Evolutionary conservation across 805 yeast species (phyloP), one percentile per base, ranked within the genome.

Genomic region (Ogataea ganodermae): DNA sequence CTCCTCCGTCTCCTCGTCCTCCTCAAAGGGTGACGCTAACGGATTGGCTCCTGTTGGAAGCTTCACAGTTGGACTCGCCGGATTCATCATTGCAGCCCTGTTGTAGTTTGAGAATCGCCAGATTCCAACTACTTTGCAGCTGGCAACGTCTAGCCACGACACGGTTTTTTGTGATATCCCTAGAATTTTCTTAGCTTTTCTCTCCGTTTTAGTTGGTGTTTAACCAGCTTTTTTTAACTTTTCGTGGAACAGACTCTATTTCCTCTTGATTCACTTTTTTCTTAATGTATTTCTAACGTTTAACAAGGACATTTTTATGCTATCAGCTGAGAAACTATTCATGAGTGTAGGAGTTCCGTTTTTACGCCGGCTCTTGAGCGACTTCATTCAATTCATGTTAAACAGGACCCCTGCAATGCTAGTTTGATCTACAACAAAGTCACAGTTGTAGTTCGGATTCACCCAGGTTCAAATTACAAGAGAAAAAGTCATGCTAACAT

Each of bases 71-170:
- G 72, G 71, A 27, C 53, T 63, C 36, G 65, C 67, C 6, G 76
- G 72, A 46, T 56, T 66, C 26, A 58, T 65, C 13, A 60, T 68
- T 27, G 74, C 74, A 33, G 67, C 70, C 37, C 59, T 70, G 51
- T 57, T 71, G 39, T 71, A 57, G 55, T 50, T 41, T 41, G 38
- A 44, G 44, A 40, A 48, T 45, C 46, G 28, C 44, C 26, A 36
- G 28, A 44, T 48, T 27, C 48, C 46, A 41, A 33, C 39, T 44
- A 38, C 22, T 9, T 20, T 33, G 18, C 3, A 16, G 23, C 20
- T 6, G 8, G 12, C 36, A n/a, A 16, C 14, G 36, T 33, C 23
- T 16, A 18, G 18, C 17, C 41, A 26, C 30, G 41, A 37, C 41
- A 35, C 18, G 22, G 4, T n/a, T 24, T 37, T 22, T 24, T 37